Evolutionary conservation across 495 filamentous ascomycete genomes (phyloP).

Genomic region (Rusavskia elegans): DNA sequence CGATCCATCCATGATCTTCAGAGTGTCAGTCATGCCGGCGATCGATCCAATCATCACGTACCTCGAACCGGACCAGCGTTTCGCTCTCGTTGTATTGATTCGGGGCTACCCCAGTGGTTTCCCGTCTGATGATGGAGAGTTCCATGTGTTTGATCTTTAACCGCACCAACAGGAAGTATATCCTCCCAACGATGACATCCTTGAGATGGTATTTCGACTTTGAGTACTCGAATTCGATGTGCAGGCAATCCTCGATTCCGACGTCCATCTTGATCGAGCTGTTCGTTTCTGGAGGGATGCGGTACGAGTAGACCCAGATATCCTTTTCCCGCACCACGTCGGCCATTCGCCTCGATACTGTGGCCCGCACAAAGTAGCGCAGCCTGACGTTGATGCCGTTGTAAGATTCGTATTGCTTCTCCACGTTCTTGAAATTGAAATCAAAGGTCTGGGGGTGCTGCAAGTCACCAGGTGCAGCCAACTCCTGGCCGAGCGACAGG

Average conservation of each 20-base stretch:
- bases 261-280: conserved; percentile 99
- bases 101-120: conserved; percentile 95
- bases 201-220: conserved; percentile 99
- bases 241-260: conserved; percentile 96
- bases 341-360: conserved; percentile 89
- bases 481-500: conserved; percentile 84
- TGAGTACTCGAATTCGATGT: conserved; percentile 99
- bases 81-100: conserved; percentile 99
- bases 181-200: conserved; percentile 96
- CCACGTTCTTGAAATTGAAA: conserved; percentile 99
- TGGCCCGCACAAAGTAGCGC: conserved; percentile 95
- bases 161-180: conserved; percentile 95
- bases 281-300: conserved; percentile 96
- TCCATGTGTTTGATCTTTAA: conserved; percentile 99
- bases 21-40: not conserved
- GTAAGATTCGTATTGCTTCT: conserved; percentile 99
- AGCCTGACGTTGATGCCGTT: conserved; percentile 99
- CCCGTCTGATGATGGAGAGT: conserved; percentile 88
- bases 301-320: conserved; percentile 98
- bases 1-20: conserved; percentile 95
- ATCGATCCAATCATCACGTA: conserved; percentile 18
- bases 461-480: conserved; percentile 90
- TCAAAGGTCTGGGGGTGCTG: conserved; percentile 97
- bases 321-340: conserved; percentile 99
- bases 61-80: conserved; percentile 94